These are phyloP conservation scores for Citrullus amarus DNA, from an alignment of 306 rosid genomes.

Conservation along the genomic window DNA sequence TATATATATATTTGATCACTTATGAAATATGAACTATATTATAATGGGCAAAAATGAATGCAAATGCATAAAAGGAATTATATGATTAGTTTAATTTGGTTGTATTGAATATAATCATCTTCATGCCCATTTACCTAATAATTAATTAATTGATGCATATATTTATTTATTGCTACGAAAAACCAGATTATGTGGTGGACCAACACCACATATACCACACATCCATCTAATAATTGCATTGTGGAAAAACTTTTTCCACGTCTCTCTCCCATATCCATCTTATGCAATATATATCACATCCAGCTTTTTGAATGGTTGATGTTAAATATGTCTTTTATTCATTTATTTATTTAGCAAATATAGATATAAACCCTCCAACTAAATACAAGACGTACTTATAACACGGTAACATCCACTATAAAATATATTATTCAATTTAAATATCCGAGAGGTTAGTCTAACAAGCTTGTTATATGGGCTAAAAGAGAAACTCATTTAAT, in stretches of 20 bases:
- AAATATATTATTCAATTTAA: too few relatives aligned
- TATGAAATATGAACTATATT: neutral
- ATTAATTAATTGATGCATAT: neutral
- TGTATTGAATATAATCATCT: neutral
- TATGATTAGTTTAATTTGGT: neutral
- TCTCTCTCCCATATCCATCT: neutral
- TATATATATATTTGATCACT: neutral
- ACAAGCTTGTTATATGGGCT: too few relatives aligned
- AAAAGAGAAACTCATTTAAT: too few relatives aligned
- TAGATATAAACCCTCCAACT: too few relatives aligned
- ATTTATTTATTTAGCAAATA: too few relatives aligned
- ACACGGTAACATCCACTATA: too few relatives aligned
- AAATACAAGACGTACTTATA: too few relatives aligned
- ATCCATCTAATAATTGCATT: slow-evolving; percentile 1
- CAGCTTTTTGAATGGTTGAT: neutral
- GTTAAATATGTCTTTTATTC: too few relatives aligned
- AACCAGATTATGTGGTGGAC: neutral
- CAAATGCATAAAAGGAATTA: neutral
- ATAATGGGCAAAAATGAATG: neutral
- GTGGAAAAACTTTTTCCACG: neutral
- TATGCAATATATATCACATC: neutral
- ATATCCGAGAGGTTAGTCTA: too few relatives aligned
- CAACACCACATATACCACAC: slow-evolving; percentile 7
- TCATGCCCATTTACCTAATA: neutral
- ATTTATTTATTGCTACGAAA: neutral